Base-by-base conservation (phyloP, 1,139 yeast genomes). In the Taphrina wiesneri region DNA sequence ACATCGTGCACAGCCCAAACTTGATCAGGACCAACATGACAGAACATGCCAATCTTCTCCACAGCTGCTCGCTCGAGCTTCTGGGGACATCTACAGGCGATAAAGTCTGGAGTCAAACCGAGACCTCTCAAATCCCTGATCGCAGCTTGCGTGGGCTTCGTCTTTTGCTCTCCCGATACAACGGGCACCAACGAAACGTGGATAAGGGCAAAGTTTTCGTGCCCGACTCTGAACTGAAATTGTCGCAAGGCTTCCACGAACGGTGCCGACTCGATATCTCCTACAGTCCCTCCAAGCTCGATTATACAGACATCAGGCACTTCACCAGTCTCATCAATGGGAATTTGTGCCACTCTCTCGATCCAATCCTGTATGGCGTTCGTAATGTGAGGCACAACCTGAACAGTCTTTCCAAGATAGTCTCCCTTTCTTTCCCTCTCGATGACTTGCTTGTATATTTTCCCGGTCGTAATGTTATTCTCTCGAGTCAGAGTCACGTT, bases 141-240 rank as follows among this genome's bases (percentile, higher is more conserved):
- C 54, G 99, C 99, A 69, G 98, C 99, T 80, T 93, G 99, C 11
- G 99, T 93, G 67, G 99, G 99, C 80, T 93, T 93, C 61, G 99
- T 93, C 83, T 93, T 93, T 79, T 93, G 97, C 81, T 93, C 99
- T 69, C 98, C 99, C 72, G 91, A 96, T 74, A 93, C 93, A 64
- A 93, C 98, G 47, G 98, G 98, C 54, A 93, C 98, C 72, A 93
- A 83, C 59, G 98, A 92, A 67, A 93, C 99, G 74, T 93, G 99
- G 74, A 93, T 90, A 76, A 95, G 83, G 19, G 97, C 96, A 79
- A 95, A 93, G 80, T 90, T 93, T 70, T 90, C 97, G 69, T 82
- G 80, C 25, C 99, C 99, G 70, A 92, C 98, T 76, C 97, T 86
- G 80, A 93, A 93, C 81, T 93, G 99, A 80, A 93, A 93, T 80